Percentiles rank a stretch among this genome's conserved stretches.
Conservation (phyloP, 1,284 basidiomycete species). For the Apiotrichum mycotoxinovorans region DNA sequence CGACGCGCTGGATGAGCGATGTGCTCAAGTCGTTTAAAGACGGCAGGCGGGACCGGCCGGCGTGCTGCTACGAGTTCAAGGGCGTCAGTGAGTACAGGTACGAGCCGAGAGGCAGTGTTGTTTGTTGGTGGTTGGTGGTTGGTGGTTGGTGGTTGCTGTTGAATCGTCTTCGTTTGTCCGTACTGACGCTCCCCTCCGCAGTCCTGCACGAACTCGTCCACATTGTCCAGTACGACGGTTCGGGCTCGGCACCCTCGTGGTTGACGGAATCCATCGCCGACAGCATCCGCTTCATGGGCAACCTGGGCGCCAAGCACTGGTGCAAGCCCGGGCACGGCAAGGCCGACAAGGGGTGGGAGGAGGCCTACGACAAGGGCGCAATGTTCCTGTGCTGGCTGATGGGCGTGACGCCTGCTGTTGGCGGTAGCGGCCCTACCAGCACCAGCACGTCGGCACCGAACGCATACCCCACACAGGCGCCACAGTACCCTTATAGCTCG, state of each 20-base stretch:
- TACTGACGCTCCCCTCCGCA: background rate
- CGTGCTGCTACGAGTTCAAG: conserved; percentile 39
- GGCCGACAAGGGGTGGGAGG: conserved; percentile 32
- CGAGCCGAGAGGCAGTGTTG: no score
- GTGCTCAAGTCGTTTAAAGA: conserved; percentile 21
- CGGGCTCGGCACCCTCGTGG: conserved; percentile 28
- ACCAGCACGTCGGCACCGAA: background rate
- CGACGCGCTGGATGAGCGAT: conserved; percentile 28
- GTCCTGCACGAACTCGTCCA: conserved; percentile 37
- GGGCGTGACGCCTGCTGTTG: conserved; percentile 7
- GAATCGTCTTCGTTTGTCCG: no score
- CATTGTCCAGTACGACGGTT: conserved; percentile 32
- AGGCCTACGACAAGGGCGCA: conserved; percentile 35
- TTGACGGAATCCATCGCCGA: conserved; percentile 37
- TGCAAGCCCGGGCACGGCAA: conserved; percentile 27
- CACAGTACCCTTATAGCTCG: background rate
- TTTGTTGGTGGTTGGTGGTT: background rate
- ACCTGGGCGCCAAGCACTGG: conserved; percentile 36
- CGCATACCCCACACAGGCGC: background rate
- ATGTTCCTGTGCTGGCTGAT: conserved; percentile 34
- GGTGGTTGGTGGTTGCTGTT: background rate
- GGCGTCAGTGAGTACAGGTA: conserved; percentile 32
- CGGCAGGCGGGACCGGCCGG: conserved; percentile 20
- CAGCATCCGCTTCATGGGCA: conserved; percentile 25
- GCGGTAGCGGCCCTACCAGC: background rate